Base-by-base conservation (phyloP, 2,329 filamentous ascomycete species). In the Cadophora malorum region DNA sequence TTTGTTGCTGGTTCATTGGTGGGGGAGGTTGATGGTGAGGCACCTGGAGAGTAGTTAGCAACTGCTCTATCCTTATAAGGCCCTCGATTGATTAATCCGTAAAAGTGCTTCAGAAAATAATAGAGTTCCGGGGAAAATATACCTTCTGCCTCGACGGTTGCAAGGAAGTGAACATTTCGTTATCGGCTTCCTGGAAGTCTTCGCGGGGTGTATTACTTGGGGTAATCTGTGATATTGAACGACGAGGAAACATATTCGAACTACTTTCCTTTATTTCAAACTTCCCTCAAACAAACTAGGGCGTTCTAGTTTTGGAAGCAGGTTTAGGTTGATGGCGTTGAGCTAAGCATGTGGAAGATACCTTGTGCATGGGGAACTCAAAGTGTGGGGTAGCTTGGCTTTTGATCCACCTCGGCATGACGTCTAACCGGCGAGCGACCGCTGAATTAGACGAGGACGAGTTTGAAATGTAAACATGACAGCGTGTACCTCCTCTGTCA, bases 71-170 rank as follows among this genome's bases (percentile, higher is more conserved):
- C 3, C 12, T 16, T 45, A 16, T 41, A 14, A 38, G 7, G 8
- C 8, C 12, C 12, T 38, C 35, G 8, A 14, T 38, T 10, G 35
- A 14, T 10, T 9, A 38, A 5, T 28, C 28, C 28, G 28, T 3
- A 28, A 28, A 28, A 28, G 28, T 28, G 28, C 28, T 28, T 28
- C 28, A 28, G 28, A 28, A 28, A 3, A 28, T 28, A 28, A 28
- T 28, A 3, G 28, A 28, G 28, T 28, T 5, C 28, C 35, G 47
- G 49, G 14, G 35, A 52, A 33, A 55, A 12, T 35, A 14, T 69
- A 73, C 73, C 25, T 50, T 67, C 12, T 73, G 73, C 49, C 70
- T 67, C 25, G 67, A 65, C 5, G 72, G 71, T 31, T 75, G 73
- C 63, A 73, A 41, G 5, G 73, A 70, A 25, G 70, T 63, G 38